Evolutionary conservation across 2,329 filamentous ascomycete genomes (phyloP).

Genomic region (Septoria petroselini): DNA sequence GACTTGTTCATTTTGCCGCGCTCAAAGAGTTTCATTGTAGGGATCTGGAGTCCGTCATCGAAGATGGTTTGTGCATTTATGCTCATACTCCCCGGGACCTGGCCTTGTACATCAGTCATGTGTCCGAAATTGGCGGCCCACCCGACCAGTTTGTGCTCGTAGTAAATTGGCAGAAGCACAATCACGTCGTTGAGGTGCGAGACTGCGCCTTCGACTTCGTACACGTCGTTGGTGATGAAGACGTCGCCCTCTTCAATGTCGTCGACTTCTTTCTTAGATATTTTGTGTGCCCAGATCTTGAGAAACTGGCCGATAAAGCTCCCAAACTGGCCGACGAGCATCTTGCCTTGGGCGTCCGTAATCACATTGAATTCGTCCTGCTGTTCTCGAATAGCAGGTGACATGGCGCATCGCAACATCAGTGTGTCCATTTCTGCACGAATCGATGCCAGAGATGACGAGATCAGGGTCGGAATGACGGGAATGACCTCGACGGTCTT

Average conservation of each 20-base stretch:
- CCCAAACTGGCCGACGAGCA: conserved; percentile 32
- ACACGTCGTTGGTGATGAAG: conserved; percentile 32
- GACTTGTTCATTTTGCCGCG: conserved; percentile 31
- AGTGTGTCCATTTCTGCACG: conserved; percentile 32
- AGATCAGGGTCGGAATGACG: conserved; percentile 29
- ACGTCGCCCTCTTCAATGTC: conserved; percentile 31
- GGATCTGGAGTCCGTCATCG: conserved; percentile 31
- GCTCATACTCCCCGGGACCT: conserved; percentile 31
- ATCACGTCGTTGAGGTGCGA: conserved; percentile 31
- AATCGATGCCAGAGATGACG: conserved; percentile 29
- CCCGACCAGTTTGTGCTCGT: conserved; percentile 30
- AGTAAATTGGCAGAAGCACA: conserved; percentile 29
- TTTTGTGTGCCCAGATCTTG: conserved; percentile 31
- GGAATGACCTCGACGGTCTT: conserved; percentile 30
- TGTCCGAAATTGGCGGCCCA: conserved; percentile 33
- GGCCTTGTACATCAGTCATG: conserved; percentile 32
- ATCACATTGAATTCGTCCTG: conserved; percentile 35
- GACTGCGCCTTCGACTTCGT: conserved; percentile 32
- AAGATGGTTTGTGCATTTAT: conserved; percentile 33
- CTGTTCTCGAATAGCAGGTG: conserved; percentile 31
- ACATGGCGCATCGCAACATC: conserved; percentile 33
- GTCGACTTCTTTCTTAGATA: conserved; percentile 26
- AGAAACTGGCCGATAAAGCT: conserved; percentile 32
- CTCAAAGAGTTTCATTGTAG: conserved; percentile 33
- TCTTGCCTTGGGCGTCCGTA: conserved; percentile 28